Conservation (phyloP, 2,329 filamentous ascomycete species). For the Talaromyces amestolkiae region DNA sequence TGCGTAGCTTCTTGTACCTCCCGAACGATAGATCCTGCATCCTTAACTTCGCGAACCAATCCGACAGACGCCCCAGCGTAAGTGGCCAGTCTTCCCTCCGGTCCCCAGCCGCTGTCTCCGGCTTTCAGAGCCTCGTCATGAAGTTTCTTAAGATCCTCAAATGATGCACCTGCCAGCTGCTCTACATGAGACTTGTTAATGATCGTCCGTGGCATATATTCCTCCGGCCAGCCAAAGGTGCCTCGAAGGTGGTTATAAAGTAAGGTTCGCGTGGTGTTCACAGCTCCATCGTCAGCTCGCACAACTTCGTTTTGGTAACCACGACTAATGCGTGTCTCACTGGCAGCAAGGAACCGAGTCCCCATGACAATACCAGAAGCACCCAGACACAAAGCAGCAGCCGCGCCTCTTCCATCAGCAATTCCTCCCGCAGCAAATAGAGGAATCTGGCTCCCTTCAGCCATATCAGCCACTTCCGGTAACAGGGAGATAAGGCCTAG, state of each 20-base stretch:
- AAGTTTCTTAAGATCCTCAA: slow-evolving; percentile 46
- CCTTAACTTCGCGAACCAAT: slow-evolving; percentile 42
- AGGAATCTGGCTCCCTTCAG: slow-evolving; percentile 45
- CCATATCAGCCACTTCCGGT: slow-evolving; percentile 53
- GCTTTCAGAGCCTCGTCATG: slow-evolving; percentile 43
- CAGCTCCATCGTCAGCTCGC: slow-evolving; percentile 52
- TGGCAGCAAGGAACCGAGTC: slow-evolving; percentile 60
- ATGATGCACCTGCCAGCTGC: slow-evolving; percentile 40
- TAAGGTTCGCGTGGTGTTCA: slow-evolving; percentile 50
- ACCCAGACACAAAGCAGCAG: slow-evolving; percentile 52
- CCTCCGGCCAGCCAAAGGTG: slow-evolving; percentile 58
- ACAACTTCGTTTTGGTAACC: slow-evolving; percentile 56
- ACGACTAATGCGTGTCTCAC: slow-evolving; percentile 49
- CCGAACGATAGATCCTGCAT: slow-evolving; percentile 42
- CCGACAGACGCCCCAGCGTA: slow-evolving; percentile 52
- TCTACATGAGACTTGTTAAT: slow-evolving; percentile 56
- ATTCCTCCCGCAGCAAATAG: slow-evolving; percentile 56
- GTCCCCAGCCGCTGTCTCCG: slow-evolving; percentile 50
- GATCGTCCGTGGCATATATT: slow-evolving; percentile 59
- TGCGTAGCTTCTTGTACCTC: slow-evolving; percentile 21
- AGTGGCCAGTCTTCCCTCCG: slow-evolving; percentile 49
- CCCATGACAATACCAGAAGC: slow-evolving; percentile 60
- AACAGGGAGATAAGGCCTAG: slow-evolving; percentile 51
- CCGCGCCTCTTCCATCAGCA: slow-evolving; percentile 51
- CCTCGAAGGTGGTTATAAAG: slow-evolving; percentile 57